These are phyloP conservation scores for Tylopilus plumbeoviolaceoides DNA, from an alignment of 768 basidiomycete species.

Conservation along the genomic window DNA sequence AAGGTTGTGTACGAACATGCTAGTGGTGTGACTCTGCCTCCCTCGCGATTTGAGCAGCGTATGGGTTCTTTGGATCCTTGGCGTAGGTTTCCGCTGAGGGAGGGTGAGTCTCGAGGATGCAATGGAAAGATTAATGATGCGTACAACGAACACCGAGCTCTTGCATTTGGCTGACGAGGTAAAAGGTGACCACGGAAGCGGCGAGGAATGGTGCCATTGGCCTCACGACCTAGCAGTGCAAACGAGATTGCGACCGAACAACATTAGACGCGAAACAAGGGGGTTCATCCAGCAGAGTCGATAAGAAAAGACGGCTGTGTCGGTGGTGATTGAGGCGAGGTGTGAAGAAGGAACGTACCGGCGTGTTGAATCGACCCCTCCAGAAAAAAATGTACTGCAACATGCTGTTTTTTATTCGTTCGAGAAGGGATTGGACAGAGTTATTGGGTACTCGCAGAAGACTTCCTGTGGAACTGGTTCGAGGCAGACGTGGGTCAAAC, in stretches of 20 bases:
- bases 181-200: slow-evolving; percentile 61
- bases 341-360: slow-evolving; percentile 14
- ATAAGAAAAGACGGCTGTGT: neutral
- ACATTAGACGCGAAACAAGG: neutral
- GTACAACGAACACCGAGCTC: slow-evolving; percentile 66
- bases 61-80: slow-evolving; percentile 79
- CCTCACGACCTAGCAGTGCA: slow-evolving; percentile 50
- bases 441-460: too few species aligned
- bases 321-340: neutral
- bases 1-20: neutral
- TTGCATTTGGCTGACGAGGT: slow-evolving; percentile 64
- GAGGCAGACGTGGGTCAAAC: slow-evolving; percentile 18
- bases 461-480: neutral
- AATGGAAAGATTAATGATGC: slow-evolving; percentile 29
- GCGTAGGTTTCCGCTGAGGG: slow-evolving; percentile 58
- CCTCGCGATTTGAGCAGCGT: slow-evolving; percentile 72
- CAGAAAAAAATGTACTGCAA: slow-evolving; percentile 25
- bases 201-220: slow-evolving; percentile 81
- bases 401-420: slow-evolving; percentile 8
- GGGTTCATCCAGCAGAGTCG: neutral
- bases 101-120: neutral
- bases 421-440: neutral
- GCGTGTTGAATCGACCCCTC: slow-evolving; percentile 27
- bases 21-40: slow-evolving; percentile 47
- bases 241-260: neutral